Base-by-base conservation (phyloP, 2,329 filamentous ascomycete species). In the Fusarium coicis region DNA sequence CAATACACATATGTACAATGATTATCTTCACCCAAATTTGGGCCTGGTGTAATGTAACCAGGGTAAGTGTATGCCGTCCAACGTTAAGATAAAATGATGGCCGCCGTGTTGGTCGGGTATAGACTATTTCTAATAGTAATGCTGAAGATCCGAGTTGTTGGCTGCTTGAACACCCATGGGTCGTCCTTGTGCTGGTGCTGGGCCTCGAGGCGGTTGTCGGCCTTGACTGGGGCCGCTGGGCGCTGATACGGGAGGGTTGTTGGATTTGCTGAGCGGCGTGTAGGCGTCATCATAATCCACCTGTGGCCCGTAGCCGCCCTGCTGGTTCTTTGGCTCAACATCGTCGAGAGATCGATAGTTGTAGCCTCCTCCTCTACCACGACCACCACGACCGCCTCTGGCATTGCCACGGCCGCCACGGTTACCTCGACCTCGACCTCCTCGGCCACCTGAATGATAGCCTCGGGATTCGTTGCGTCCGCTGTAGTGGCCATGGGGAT, bases 271-370 rank as follows among this genome's bases (percentile, higher is more conserved):
- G 37, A 77, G 78, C 53, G 78, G 70, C 49, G 77, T 74, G 47
- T 74, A 71, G 79, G 79, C 78, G 72, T 87, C 86, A 53, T 87
- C 85, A 69, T 87, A 88, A 46, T 84, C 84, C n/a, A 87, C 83
- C 40, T 80, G 79, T 68, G 81, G 78, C 15, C 81, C 80, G 52
- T 82, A 84, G 15, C 83, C 84, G 36, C 82, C 82, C 40, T 85
- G 83, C 66, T 83, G 83, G 49, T 86, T 85, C 53, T 83, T 83
- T 47, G 84, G 82, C 32, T 86, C 87, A 34, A 91, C 85, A 74
- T 94, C 92, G 78, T 93, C 92, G 4, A 93, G 85, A 4, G 91
- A 93, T 64, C 88, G 87, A 79, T 94, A 93, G 68, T 86, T 84
- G 63, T 84, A 83, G 32, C 86, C 85, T 28, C 87, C 86, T 32